Base-by-base conservation (phyloP, 2,329 filamentous ascomycete genomes). In the Chaetomiaceae sp. region DNA sequence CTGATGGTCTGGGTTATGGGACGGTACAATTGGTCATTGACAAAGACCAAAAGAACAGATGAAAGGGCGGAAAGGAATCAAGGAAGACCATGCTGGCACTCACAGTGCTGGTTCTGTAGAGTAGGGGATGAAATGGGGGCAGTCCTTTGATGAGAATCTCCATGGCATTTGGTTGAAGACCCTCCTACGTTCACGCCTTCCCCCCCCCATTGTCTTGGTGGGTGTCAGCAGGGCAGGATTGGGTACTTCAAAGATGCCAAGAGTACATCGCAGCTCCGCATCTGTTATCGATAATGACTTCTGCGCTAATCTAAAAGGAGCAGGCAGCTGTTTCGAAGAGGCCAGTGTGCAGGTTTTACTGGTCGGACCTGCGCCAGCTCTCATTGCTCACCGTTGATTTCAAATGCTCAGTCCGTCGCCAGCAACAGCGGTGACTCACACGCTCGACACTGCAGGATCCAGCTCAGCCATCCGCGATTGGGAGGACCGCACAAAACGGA, bases 391-490 rank as follows among this genome's bases (percentile, higher is more conserved):
- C 29, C 6, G 3, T 32, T 16, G 23, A 29, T n/a, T n/a, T n/a
- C n/a, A n/a, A 48, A 41, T 48, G 46, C 27, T 43, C 32, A 36
- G 11, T 44, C 11, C 29, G 10, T 29, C 36, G n/a, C 47, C 18
- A 34, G 18, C 36, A 27, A 13, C 40, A 45, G 40, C 56, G 37
- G 56, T 60, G 58, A 60, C 36, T 60, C 58, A 60, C 56, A 57
- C 42, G 3, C 16, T 29, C 29, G 36, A 33, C 9, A 23, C 16
- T 5, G 29, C 21, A 11, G 11, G 16, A 48, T 10, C 27, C 34
- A 16, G 16, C 38, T 36, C 36, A 7, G 36, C 25, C 11, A 4
- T 21, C 14, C 25, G 5, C 41, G 52, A 47, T 54, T 55, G 42
- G 42, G 11, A 51, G 25, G 25, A 33, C 34, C 4, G 21, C 51